Evolutionary conservation across 441 rosid genomes (phyloP), one percentile per base, ranked within the genome.

Genomic region (Adansonia gregorii): DNA sequence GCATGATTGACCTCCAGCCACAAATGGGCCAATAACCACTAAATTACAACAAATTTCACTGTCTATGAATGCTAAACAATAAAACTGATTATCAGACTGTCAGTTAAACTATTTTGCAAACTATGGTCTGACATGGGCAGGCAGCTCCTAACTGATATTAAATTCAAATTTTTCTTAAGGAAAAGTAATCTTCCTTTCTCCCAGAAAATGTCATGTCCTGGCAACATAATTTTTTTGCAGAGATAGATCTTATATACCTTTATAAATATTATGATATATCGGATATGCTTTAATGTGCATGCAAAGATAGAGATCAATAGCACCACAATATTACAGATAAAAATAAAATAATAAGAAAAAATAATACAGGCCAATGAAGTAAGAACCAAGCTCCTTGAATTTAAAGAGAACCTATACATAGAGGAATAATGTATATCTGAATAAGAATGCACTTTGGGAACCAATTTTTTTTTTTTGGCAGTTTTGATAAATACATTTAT

Each of bases 371-470:
- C 6, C n/a, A 61, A 59, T 9, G 15, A 59, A 22, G 64, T 59
- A 22, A 59, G 39, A 60, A 22, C 31, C 8, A 10, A 22, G 65
- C 35, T n/a, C 15, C 15, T 60, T 60, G 39, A 24, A 60, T 24
- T 60, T 60, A 60, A 15, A 60, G 39, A 10, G 65, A 60, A 8
- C 65, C 24, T 0, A 22, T 22, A 22, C 8, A 41, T 41, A 41
- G 45, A 41, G 45, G 45, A 41, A 41, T 41, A 4, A 41, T 1
- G 35, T 9, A 8, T n/a, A 17, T 45, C 72, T 43, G 31, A 46
- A 67, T 35, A 67, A 43, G 27, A 59, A 67, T 45, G 52, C 27
- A 67, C 8, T 11, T 68, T 20, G 73, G 12, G 48, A 51, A 68
- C 59, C 20, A 49, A 46, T 73, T 74, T 69, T 61, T 69, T 20